Base-by-base conservation (phyloP, 257 asterid species). In the Ajuga chamaepitys region DNA sequence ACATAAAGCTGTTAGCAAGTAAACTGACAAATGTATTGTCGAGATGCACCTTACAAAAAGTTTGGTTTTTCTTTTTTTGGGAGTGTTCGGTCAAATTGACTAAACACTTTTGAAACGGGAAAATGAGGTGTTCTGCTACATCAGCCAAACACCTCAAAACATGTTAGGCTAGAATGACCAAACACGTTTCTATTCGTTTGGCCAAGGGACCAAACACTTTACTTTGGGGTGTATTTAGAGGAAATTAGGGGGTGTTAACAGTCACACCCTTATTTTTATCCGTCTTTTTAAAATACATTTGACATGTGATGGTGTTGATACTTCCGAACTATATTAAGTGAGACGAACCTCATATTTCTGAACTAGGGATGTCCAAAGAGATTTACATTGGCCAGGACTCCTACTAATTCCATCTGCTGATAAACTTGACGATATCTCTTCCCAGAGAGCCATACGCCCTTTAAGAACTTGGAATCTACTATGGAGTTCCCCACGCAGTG, bases 371-470 rank as follows among this genome's bases (percentile, higher is more conserved):
- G 96, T 76, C 99, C 99, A 94, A 26, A 90, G 86, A 68, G 95
- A 94, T 88, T 90, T 94, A 78, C 99, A 94, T 68, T 94, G 97
- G 20, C 84, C 95, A 9, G 99, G 85, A 62, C 92, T 90, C 79
- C 97, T 76, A 72, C 50, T 75, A 24, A 84, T 37, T 81, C 96
- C 97, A 57, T 68, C 85, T 44, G 80, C 75, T 66, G 68, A 70
- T 66, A 94, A 76, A 67, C 70, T 82, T 21, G 89, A 76, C 56
- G 99, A 94, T 77, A 94, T 85, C 88, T 90, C 96, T 75, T 94
- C 91, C 99, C 99, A 94, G 14, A 94, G 95, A 50, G 90, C 95
- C 97, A 90, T 94, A 42, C 97, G 84, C 30, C 99, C 96, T 77
- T 80, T 91, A 72, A 82, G 79, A 50, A 86, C 91, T 82, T 83